These are phyloP conservation scores for Beauveria rudraprayagi DNA, from an alignment of 2,329 filamentous ascomycete species.

Conservation along the genomic window DNA sequence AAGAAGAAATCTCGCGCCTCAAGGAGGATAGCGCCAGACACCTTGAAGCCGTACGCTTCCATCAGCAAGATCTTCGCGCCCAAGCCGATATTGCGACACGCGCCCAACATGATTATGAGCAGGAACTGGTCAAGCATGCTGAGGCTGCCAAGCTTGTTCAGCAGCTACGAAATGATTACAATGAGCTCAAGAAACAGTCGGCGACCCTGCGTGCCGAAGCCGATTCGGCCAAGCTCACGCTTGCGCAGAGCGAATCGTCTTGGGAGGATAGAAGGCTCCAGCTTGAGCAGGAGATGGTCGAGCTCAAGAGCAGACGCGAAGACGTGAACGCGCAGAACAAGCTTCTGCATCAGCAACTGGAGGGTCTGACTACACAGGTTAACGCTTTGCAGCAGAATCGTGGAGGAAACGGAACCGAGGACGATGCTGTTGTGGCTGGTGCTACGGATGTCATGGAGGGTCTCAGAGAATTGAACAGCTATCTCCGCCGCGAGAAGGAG, in stretches of 20 bases:
- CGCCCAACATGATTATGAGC: conserved; percentile 92
- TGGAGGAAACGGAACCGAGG: conserved; percentile 39
- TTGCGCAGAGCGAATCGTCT: conserved; percentile 74
- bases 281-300: conserved; percentile 75
- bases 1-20: conserved; percentile 70
- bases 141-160: conserved; percentile 86
- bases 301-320: conserved; percentile 70
- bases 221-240: conserved; percentile 72
- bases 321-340: conserved; percentile 86
- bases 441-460: conserved; percentile 60
- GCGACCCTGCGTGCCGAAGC: conserved; percentile 70
- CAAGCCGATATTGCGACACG: conserved; percentile 90
- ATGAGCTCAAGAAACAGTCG: conserved; percentile 71
- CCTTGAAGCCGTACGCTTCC: conserved; percentile 69
- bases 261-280: conserved; percentile 77
- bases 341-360: conserved; percentile 80
- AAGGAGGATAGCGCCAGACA: conserved; percentile 79
- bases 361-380: conserved; percentile 74
- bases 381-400: conserved; percentile 70
- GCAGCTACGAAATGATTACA: conserved; percentile 68
- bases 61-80: conserved; percentile 84
- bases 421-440: conserved; percentile 45
- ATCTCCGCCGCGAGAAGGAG: conserved; percentile 90
- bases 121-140: conserved; percentile 88
- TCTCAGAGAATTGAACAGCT: conserved; percentile 83